phyloP scores from a whole-genome alignment of 768 basidiomycete species.

The Tephrocybe sp. region DNA sequence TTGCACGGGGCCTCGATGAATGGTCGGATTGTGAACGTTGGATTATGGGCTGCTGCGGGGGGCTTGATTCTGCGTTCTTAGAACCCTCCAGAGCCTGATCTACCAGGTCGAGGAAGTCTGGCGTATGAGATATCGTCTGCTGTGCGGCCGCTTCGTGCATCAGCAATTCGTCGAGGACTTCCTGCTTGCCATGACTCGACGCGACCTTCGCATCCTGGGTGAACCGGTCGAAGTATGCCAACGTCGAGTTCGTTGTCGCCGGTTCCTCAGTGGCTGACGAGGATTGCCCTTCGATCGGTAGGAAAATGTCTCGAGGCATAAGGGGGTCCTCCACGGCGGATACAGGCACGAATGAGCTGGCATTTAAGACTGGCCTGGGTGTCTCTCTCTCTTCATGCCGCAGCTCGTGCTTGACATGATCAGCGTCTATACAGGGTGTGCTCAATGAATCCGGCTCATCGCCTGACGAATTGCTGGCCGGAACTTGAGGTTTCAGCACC shows the following conservation, averaged over 20 bases:
- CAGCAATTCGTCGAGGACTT: constrained; percentile 63
- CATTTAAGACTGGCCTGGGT: constrained; percentile 7
- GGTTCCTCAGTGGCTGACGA: too few species aligned
- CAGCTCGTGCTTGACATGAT: too few species aligned
- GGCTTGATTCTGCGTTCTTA: too few species aligned
- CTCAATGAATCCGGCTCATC: too few species aligned
- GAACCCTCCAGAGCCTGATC: too few species aligned
- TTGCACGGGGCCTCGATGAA: constrained; percentile 12
- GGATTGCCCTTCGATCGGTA: neutral
- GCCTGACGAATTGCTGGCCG: neutral
- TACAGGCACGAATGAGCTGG: constrained; percentile 7
- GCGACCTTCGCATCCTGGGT: constrained; percentile 55
- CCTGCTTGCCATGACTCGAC: constrained; percentile 49
- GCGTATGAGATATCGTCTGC: neutral
- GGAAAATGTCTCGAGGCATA: neutral
- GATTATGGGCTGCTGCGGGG: constrained; percentile 30
- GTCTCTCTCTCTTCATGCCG: neutral
- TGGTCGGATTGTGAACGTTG: constrained; percentile 5
- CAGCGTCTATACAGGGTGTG: too few species aligned
- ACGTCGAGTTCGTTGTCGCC: constrained; percentile 26
- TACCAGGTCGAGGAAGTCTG: too few species aligned
- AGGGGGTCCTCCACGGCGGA: constrained; percentile 8
- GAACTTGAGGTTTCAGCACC: neutral
- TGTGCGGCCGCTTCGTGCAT: constrained; percentile 50
- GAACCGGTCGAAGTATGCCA: constrained; percentile 62